Evolutionary conservation across 2,329 filamentous ascomycete genomes (phyloP).

Genomic region (Bimuria novae-zelandiae): DNA sequence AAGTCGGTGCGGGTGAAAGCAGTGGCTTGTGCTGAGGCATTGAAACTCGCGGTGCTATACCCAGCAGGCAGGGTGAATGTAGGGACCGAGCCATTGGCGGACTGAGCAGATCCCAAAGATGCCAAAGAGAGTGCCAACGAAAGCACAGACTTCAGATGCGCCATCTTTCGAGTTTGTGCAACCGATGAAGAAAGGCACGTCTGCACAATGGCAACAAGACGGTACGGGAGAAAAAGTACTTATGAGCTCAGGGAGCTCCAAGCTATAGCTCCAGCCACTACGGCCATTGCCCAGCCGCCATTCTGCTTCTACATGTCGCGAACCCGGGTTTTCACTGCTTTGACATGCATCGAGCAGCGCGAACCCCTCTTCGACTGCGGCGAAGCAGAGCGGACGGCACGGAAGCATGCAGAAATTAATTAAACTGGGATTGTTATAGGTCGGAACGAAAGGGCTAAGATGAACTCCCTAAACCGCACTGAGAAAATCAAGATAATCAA

Average conservation of each 20-base stretch:
- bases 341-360: conserved; percentile 16
- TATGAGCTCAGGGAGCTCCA: conserved; percentile 12
- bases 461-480: conserved; percentile 20
- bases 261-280: conserved; percentile 18
- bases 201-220: conserved; percentile 1
- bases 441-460: conserved; percentile 18
- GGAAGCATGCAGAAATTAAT: conserved; percentile 11
- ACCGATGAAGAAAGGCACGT: background rate
- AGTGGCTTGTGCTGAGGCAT: conserved; percentile 51
- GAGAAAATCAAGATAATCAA: conserved; percentile 18
- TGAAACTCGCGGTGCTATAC: conserved; percentile 46
- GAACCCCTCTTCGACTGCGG: conserved; percentile 9
- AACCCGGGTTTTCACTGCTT: conserved; percentile 17
- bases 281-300: conserved; percentile 8
- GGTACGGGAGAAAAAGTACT: conserved; percentile 14
- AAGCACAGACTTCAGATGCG: conserved; percentile 20
- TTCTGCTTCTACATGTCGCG: conserved; percentile 10
- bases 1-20: conserved; percentile 51
- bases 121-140: conserved; percentile 21
- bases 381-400: conserved; percentile 2
- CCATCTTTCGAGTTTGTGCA: conserved; percentile 23
- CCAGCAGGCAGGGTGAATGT: conserved; percentile 40
- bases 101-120: conserved; percentile 18
- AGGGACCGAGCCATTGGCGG: conserved; percentile 23
- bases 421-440: conserved; percentile 23